Percentiles rank a stretch among this genome's conserved stretches.
Conservation (phyloP, 2,329 filamentous ascomycete genomes). For the Drechslera avenae region DNA sequence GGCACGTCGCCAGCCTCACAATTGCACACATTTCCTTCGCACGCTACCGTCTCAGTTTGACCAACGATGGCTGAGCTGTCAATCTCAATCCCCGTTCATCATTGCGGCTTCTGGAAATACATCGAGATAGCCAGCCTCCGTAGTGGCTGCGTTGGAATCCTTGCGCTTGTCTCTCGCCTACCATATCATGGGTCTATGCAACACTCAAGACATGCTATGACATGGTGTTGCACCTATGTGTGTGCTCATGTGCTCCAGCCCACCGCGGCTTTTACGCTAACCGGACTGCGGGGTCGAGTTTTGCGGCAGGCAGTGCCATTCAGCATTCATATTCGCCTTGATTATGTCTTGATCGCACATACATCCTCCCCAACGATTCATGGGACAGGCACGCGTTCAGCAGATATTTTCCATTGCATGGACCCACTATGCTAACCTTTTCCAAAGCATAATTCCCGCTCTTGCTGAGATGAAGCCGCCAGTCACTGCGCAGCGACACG, state of each 20-base stretch:
- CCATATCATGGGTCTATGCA: constrained; percentile 8
- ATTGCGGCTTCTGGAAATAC: constrained; percentile 23
- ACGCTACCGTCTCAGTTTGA: constrained; percentile 34
- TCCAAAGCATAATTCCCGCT: constrained; percentile 13
- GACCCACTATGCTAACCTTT: constrained; percentile 16
- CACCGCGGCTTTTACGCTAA: neutral
- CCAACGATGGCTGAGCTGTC: neutral
- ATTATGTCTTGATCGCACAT: neutral
- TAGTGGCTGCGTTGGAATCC: constrained; percentile 9
- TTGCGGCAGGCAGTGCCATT: neutral
- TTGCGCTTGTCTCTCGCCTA: neutral
- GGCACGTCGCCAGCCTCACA: too few relatives aligned
- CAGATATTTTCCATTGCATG: constrained; percentile 2
- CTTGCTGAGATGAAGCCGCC: constrained; percentile 13
- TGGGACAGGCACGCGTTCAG: constrained; percentile 5
- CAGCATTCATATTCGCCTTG: neutral
- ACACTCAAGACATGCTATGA: neutral
- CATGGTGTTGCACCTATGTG: too few relatives aligned
- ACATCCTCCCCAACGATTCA: constrained; percentile 6
- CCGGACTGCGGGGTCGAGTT: constrained; percentile 5
- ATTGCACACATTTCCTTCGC: neutral
- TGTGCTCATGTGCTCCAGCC: neutral
- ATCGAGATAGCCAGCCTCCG: constrained; percentile 19
- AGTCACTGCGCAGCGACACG: constrained; percentile 5
- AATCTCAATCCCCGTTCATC: constrained; percentile 9